Conservation (phyloP, 2,329 filamentous ascomycete species). For the Neofusicoccum sp. region DNA sequence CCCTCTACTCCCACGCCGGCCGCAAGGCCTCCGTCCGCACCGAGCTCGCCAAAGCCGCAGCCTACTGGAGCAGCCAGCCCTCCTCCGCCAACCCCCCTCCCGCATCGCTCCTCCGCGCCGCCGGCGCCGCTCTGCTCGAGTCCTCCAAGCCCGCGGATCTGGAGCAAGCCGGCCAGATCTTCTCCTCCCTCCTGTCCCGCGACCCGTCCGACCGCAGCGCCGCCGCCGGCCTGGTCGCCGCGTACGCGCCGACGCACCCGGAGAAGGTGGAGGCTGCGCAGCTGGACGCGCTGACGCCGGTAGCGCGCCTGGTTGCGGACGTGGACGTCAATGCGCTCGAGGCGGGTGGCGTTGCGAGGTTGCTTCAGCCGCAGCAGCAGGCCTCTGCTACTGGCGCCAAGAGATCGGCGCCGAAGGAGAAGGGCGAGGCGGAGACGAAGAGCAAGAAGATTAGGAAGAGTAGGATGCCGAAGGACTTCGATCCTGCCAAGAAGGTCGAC, state of each 20-base stretch:
- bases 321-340: constrained; percentile 67
- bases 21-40: constrained; percentile 71
- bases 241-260: constrained; percentile 67
- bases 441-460: constrained; percentile 61
- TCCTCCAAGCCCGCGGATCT: constrained; percentile 72
- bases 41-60: constrained; percentile 77
- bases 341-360: constrained; percentile 63
- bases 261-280: constrained; percentile 57
- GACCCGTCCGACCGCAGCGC: constrained; percentile 70
- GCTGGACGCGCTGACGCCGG: constrained; percentile 60
- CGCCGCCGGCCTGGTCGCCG: constrained; percentile 82
- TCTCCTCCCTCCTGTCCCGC: constrained; percentile 68
- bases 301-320: constrained; percentile 62
- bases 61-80: constrained; percentile 72
- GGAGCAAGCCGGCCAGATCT: constrained; percentile 73
- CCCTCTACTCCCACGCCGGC: constrained; percentile 75
- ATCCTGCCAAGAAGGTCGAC: constrained; percentile 78
- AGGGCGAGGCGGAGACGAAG: constrained; percentile 59
- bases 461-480: constrained; percentile 72
- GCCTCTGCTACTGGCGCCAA: constrained; percentile 39
- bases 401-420: constrained; percentile 43
- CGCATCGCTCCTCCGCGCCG: constrained; percentile 74
- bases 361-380: constrained; percentile 22
- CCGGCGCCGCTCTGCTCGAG: constrained; percentile 79
- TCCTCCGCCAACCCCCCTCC: constrained; percentile 39